Evolutionary conservation across 768 basidiomycete species (phyloP), one percentile per base, ranked within the genome.

Genomic region (Leccinum subgranulosum): DNA sequence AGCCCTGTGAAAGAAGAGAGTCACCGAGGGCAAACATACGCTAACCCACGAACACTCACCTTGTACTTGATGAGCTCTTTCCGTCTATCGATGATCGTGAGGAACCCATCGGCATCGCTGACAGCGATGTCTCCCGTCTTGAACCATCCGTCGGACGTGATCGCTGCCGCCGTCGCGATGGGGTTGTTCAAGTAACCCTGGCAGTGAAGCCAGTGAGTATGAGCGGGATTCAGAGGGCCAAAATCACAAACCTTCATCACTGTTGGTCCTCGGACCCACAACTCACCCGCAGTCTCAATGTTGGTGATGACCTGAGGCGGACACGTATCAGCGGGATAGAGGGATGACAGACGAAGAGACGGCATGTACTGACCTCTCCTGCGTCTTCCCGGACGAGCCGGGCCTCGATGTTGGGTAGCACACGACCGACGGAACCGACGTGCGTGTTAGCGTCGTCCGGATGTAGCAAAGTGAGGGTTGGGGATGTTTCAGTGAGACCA

Each of bases 71-170:
- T 86, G 23, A 90, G 73, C 64, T 90, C 90, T 59, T 90, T 90
- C 49, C 80, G 77, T 33, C 91, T 75, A 63, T 91, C 88, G 2
- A 92, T 85, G 52, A 91, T 88, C 61, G 78, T 81, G 68, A 85
- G 90, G 66, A 79, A 89, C 0, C 92, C 93, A 1, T 92, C 84
- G 3, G 70, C 56, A 59, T 92, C 88, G 12, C 83, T 73, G 17
- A 79, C 69, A 2, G 82, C 88, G 51, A 95, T 82, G 69, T 96
- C 94, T 1, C 94, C 92, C 0, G 93, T 94, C 78, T 88, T 92
- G 76, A 93, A 86, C 91, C 91, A 97, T 3, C 84, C 80, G 50
- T 91, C 87, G 0, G 72, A 70, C 0, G 87, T 90, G 61, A 95
- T 86, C 6, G 85, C 73, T 14, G 84, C 79, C 23, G 75, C 73